Percentiles rank a stretch among this genome's conserved stretches.
Conservation (phyloP, 306 rosid genomes). For the Prunus mongolica region DNA sequence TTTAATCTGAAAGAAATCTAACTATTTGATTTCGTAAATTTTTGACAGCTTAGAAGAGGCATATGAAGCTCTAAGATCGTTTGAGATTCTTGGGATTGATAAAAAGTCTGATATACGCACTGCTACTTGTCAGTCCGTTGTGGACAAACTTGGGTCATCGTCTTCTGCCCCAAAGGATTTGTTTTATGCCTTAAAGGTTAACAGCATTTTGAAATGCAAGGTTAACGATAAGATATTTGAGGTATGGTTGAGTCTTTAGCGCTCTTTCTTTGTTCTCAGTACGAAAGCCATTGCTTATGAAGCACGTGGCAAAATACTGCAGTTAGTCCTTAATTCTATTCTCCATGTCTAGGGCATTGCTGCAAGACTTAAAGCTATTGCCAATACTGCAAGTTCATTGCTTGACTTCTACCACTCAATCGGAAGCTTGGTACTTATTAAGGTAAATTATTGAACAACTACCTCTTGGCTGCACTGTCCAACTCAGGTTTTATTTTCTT, state of each 20-base stretch:
- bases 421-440: conserved; percentile 69
- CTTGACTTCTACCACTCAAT: conserved; percentile 69
- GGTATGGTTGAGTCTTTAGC: conserved; percentile 40
- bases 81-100: conserved; percentile 63
- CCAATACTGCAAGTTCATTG: conserved; percentile 64
- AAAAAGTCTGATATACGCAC: conserved; percentile 50
- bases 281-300: conserved; percentile 16
- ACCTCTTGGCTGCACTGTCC: neutral
- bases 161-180: conserved; percentile 60
- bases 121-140: conserved; percentile 52
- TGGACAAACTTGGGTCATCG: conserved; percentile 51
- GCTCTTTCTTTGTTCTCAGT: conserved; percentile 18
- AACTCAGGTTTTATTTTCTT: neutral
- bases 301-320: neutral
- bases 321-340: conserved; percentile 21
- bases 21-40: conserved; percentile 14
- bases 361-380: conserved; percentile 49
- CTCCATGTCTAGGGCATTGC: conserved; percentile 53
- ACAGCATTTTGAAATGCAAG: conserved; percentile 58
- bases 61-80: conserved; percentile 68
- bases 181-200: conserved; percentile 69
- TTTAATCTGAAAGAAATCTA: neutral
- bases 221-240: conserved; percentile 46
- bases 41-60: conserved; percentile 74
- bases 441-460: conserved; percentile 41